These are phyloP conservation scores for Firmiana major DNA, from an alignment of 345 rosid species.

Conservation along the genomic window DNA sequence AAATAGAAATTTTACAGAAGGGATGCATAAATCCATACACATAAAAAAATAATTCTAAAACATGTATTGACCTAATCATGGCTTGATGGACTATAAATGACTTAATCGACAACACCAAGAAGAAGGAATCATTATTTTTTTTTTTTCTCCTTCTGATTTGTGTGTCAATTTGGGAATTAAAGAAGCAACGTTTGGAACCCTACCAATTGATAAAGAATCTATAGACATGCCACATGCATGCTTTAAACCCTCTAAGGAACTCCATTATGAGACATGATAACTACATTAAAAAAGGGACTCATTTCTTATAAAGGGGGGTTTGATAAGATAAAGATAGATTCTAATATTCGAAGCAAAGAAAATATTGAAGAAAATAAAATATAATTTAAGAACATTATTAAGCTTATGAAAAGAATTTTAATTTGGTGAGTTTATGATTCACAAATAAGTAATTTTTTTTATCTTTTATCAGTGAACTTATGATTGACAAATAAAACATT, in stretches of 20 bases:
- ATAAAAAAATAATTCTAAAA: no score
- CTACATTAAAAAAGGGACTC: not conserved
- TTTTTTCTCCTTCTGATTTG: not conserved
- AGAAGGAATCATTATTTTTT: not conserved
- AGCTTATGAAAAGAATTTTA: no score
- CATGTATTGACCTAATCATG: not conserved
- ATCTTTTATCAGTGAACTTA: no score
- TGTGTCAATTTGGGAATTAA: not conserved
- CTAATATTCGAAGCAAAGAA: not conserved
- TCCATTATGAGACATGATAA: constrained; percentile 6
- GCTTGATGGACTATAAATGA: not conserved
- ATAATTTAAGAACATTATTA: constrained; percentile 5
- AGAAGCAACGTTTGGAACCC: not conserved
- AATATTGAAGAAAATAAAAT: constrained; percentile 1
- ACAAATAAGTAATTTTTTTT: no score
- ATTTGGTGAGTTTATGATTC: no score
- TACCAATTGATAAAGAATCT: not conserved
- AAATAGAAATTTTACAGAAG: no score
- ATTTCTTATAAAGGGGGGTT: not conserved
- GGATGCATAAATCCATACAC: no score
- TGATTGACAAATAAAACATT: no score
- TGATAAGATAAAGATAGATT: constrained; percentile 8
- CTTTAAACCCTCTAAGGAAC: not conserved
- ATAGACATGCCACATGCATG: not conserved
- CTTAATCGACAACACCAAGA: not conserved